Evolutionary conservation across 129 eudicot genomes (phyloP), one percentile per base, ranked within the genome.

Genomic region (Heracleum sosnowskyi): DNA sequence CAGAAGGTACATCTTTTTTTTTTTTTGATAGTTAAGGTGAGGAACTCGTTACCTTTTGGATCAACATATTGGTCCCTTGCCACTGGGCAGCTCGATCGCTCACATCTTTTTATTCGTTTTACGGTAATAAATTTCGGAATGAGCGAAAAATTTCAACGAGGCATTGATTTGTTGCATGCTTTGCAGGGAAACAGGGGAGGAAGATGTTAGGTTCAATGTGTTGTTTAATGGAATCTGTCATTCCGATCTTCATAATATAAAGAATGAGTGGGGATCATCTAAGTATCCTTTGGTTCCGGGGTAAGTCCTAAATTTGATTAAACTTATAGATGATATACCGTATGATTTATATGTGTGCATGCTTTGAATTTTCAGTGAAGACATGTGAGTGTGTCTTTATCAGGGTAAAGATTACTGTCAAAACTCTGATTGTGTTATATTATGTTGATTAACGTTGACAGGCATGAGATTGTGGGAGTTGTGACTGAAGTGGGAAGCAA

Each of bases 201-300:
- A 81, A 60, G 96, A 90, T 53, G 92, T 90, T 77, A 88, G 91
- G 81, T 83, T 90, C 82, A 90, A 86, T 57, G 92, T 90, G 36
- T 68, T 86, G 88, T 85, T 82, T n/a, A 82, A 85, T 77, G 88
- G 88, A 15, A 85, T 85, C 15, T 85, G 88, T 82, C 96, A 90
- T 74, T 82, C 96, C 1, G 96, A 90, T 83, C 96, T 90, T 84
- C 96, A 90, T 74, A 76, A 82, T 77, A 46, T 84, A 73, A 90
- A 76, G 63, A 90, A 86, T n/a, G 96, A 90, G 2, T 90, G 96
- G 96, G 79, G 77, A 68, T 34, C 77, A 57, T 77, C 96, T 62
- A 79, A 13, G 12, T 90, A 88, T 44, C 96, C 96, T 34, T 1
- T 90, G 78, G 83, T 90, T 37, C 96, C 96, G 2, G 96, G 96